These are phyloP conservation scores for Chalara sp. DNA, from an alignment of 2,329 filamentous ascomycete genomes.

Conservation along the genomic window DNA sequence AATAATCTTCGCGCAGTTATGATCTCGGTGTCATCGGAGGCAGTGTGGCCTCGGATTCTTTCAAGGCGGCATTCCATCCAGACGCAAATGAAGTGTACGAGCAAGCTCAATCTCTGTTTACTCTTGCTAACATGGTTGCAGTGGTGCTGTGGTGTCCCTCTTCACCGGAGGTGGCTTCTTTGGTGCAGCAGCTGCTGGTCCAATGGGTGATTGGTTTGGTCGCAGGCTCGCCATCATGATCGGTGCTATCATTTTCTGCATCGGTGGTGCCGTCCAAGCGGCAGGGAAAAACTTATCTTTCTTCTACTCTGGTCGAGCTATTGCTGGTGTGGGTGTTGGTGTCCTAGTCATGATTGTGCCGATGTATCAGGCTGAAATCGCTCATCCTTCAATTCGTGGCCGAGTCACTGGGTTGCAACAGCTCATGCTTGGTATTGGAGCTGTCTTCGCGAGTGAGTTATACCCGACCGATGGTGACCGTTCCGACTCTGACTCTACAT, in stretches of 20 bases:
- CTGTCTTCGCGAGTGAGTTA: conserved; percentile 30
- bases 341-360: conserved; percentile 22
- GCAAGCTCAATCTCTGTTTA: conserved; percentile 30
- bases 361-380: conserved; percentile 67
- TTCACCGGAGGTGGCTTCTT: conserved; percentile 56
- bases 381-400: conserved; percentile 68
- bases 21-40: conserved; percentile 45
- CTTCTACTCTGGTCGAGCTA: conserved; percentile 59
- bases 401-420: conserved; percentile 67
- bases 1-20: conserved; percentile 30
- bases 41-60: conserved; percentile 40
- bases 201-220: conserved; percentile 55
- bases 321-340: conserved; percentile 55
- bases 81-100: conserved; percentile 5
- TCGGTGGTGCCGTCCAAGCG: conserved; percentile 67
- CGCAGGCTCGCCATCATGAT: conserved; percentile 62
- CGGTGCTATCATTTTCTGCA: conserved; percentile 59
- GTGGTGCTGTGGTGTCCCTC: conserved; percentile 63
- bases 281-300: conserved; percentile 50
- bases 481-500: background rate
- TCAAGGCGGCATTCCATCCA: conserved; percentile 29
- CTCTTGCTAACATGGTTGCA: conserved; percentile 19
- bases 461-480: background rate
- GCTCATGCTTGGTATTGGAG: conserved; percentile 69
- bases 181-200: conserved; percentile 62